Evolutionary conservation across 2,329 filamentous ascomycete genomes (phyloP).

Genomic region (Penicillium rolfsii): DNA sequence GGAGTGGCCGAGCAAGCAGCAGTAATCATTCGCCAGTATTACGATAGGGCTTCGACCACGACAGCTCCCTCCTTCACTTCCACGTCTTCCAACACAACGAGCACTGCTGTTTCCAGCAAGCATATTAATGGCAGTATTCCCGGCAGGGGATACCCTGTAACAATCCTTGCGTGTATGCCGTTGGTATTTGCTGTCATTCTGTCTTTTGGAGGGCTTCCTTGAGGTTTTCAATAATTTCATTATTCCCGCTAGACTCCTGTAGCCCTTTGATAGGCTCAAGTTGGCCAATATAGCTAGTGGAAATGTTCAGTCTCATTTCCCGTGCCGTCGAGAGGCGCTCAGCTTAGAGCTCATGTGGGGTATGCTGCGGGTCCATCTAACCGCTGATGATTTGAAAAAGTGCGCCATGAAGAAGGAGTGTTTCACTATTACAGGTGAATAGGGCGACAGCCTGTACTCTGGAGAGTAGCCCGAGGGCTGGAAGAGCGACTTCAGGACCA

Average conservation of each 20-base stretch:
- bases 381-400: slow-evolving; percentile 21
- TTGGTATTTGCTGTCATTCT: background rate
- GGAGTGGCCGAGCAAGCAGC: slow-evolving; percentile 39
- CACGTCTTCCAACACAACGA: background rate
- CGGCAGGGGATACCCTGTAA: background rate
- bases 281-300: slow-evolving; percentile 55
- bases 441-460: slow-evolving; percentile 8
- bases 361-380: slow-evolving; percentile 44
- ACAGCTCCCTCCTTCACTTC: background rate
- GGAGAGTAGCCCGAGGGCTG: slow-evolving; percentile 1
- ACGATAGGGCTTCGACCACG: background rate
- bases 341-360: slow-evolving; percentile 53
- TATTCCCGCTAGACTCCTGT: slow-evolving; percentile 47
- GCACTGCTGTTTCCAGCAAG: background rate
- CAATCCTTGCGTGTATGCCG: background rate
- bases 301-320: slow-evolving; percentile 58
- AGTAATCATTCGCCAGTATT: slow-evolving; percentile 32
- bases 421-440: slow-evolving; percentile 16
- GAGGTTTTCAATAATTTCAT: slow-evolving; percentile 44
- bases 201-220: background rate
- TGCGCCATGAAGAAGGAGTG: slow-evolving; percentile 19
- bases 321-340: slow-evolving; percentile 51
- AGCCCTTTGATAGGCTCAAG: slow-evolving; percentile 48
- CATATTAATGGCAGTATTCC: background rate
- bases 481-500: slow-evolving; percentile 4